Base-by-base conservation (phyloP, 2,329 filamentous ascomycete genomes). In the Aspergillus sp. region DNA sequence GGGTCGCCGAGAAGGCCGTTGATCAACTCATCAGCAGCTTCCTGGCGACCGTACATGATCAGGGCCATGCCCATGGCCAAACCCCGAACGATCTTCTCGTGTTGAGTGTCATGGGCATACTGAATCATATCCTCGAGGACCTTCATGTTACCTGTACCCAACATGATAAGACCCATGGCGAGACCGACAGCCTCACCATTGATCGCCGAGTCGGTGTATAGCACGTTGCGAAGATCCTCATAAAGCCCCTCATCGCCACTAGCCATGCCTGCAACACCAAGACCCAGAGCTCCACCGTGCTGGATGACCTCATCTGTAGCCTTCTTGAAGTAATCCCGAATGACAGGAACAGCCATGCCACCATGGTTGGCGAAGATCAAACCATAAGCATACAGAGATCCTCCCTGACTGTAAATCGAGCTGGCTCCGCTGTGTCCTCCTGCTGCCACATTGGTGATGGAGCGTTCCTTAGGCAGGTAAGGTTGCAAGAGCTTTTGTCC, bases 61-160 rank as follows among this genome's bases (percentile, higher is more conserved):
- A 99, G 83, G 10, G 95, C 92, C 92, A 99, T 98, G 61, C 95
- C 95, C 67, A 99, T 86, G 32, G 95, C 94, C 61, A 97, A 86
- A 73, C 95, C 95, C 53, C 95, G 92, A 23, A 99, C 92, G 72
- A 96, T 98, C 85, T 99, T 99, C 82, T 99, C 95, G 79, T 99
- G 95, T 63, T 96, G 94, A 1, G 95, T 99, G 68, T 99, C 95
- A 72, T 97, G 95, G 3, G 95, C 92, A 73, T 99, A 99, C 50
- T 92, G 90, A 60, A 97, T 95, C 94, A 99, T 97, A 69, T 96
- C 92, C 73, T 97, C 92, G 7, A 99, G 80, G 8, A 92, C 93
- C 75, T 91, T 92, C 73, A 92, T 89, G 74, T 97, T 96, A 63
- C 94, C 95, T n/a, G 94, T 97, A 58, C 95, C 95, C 58, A 99